Evolutionary conservation across 768 basidiomycete species (phyloP).

Genomic region (Trametes sanguinea): DNA sequence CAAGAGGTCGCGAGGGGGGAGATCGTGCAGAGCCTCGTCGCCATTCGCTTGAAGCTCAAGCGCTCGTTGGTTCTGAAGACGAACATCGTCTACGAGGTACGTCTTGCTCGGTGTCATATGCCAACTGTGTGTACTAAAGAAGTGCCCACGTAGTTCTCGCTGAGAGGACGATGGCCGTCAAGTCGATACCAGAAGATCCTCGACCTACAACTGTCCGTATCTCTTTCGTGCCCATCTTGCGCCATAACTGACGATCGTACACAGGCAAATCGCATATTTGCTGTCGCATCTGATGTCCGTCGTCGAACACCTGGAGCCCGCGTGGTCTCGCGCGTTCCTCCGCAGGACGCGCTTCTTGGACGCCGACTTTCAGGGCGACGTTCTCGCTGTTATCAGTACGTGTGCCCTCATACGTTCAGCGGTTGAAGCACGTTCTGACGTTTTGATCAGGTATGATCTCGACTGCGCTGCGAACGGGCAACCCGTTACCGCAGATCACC

Average conservation of each 20-base stretch:
- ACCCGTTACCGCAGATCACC: constrained; percentile 82
- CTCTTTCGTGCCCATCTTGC: not conserved
- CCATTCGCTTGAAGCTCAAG: constrained; percentile 72
- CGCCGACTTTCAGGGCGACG: constrained; percentile 80
- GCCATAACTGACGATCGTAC: not conserved
- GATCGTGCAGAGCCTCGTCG: constrained; percentile 67
- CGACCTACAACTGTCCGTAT: constrained; percentile 64
- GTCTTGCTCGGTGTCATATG: constrained; percentile 10
- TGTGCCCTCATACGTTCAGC: not conserved
- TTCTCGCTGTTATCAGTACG: constrained; percentile 79
- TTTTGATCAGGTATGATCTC: constrained; percentile 65
- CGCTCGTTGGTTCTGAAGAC: constrained; percentile 55
- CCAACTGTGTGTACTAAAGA: no score
- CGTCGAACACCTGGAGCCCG: constrained; percentile 67
- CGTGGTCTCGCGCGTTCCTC: constrained; percentile 79
- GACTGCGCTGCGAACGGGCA: constrained; percentile 70
- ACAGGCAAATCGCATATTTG: constrained; percentile 66
- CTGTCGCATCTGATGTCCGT: constrained; percentile 77
- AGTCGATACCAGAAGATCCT: constrained; percentile 70
- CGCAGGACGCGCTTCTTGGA: constrained; percentile 75
- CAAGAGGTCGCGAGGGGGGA: constrained; percentile 50
- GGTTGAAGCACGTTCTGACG: not conserved
- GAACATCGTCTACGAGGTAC: constrained; percentile 70
- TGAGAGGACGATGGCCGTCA: constrained; percentile 80
- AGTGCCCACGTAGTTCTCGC: constrained; percentile 55